Conservation (phyloP, 768 basidiomycete genomes). For the Boletus subparvulus region DNA sequence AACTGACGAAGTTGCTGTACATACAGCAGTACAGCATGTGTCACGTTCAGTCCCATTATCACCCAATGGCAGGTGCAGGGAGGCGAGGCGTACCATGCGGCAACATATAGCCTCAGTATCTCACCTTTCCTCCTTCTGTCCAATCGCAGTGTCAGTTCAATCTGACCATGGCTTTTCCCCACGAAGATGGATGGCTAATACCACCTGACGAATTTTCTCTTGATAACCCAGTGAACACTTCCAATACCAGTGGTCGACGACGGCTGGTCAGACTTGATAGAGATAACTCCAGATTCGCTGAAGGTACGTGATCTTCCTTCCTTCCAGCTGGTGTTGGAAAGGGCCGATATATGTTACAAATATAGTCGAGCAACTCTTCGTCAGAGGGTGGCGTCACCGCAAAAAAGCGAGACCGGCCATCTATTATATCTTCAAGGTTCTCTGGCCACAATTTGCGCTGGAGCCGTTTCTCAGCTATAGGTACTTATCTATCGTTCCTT, state of each 20-base stretch:
- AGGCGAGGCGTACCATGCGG: too few species aligned
- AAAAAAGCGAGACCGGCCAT: slow-evolving; percentile 51
- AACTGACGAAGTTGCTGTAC: too few species aligned
- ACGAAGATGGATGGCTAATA: slow-evolving; percentile 24
- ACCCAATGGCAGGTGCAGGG: slow-evolving; percentile 1
- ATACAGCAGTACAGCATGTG: too few species aligned
- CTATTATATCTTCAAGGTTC: slow-evolving; percentile 50
- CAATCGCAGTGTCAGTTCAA: background rate
- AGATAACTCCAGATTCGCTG: slow-evolving; percentile 36
- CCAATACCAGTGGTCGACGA: slow-evolving; percentile 32
- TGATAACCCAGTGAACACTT: slow-evolving; percentile 42
- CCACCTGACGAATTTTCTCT: slow-evolving; percentile 37
- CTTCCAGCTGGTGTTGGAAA: background rate
- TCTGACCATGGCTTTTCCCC: slow-evolving; percentile 19
- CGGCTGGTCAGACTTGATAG: slow-evolving; percentile 43
- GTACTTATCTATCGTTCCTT: slow-evolving; percentile 32
- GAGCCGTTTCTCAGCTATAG: slow-evolving; percentile 47
- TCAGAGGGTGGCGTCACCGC: slow-evolving; percentile 56
- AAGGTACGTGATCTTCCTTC: slow-evolving; percentile 35
- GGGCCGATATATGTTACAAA: background rate
- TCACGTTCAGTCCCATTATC: background rate
- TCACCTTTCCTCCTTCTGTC: background rate
- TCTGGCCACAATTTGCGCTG: slow-evolving; percentile 44
- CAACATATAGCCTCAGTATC: background rate
- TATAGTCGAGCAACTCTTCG: slow-evolving; percentile 50